Evolutionary conservation across 1,139 yeast genomes (phyloP).

Genomic region (Yamadazyma songkhlaensis): DNA sequence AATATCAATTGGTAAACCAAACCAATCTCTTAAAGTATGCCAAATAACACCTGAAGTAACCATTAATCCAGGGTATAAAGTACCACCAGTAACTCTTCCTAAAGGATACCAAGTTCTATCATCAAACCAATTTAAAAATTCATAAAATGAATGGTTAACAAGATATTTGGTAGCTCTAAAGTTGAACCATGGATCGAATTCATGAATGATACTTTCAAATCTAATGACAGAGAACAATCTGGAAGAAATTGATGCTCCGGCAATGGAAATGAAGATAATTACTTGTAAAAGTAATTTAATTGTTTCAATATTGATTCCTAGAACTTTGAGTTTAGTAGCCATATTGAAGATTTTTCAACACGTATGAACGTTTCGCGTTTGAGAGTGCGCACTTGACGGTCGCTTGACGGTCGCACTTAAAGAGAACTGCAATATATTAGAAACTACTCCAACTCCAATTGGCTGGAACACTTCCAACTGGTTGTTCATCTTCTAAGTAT

Average conservation of each 20-base stretch:
- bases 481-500: constrained; percentile 9
- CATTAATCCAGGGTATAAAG: constrained; percentile 97
- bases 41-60: constrained; percentile 91
- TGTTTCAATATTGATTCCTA: constrained; percentile 39
- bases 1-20: constrained; percentile 86
- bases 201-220: constrained; percentile 96
- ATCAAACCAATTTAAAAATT: constrained; percentile 97
- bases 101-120: constrained; percentile 99
- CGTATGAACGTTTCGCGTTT: neutral
- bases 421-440: too few relatives aligned
- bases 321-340: constrained; percentile 17
- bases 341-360: constrained; percentile 3
- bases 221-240: constrained; percentile 78
- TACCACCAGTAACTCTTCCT: constrained; percentile 99
- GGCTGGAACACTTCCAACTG: constrained; percentile 53
- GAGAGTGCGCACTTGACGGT: too few relatives aligned
- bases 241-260: constrained; percentile 89
- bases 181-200: constrained; percentile 99
- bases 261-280: constrained; percentile 65
- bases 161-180: constrained; percentile 91
- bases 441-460: constrained; percentile 80
- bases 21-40: constrained; percentile 60
- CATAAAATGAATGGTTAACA: constrained; percentile 79
- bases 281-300: constrained; percentile 54
- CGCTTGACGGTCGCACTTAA: too few relatives aligned